phyloP scores from a whole-genome alignment of 768 basidiomycete genomes.

The Russula abietina region DNA sequence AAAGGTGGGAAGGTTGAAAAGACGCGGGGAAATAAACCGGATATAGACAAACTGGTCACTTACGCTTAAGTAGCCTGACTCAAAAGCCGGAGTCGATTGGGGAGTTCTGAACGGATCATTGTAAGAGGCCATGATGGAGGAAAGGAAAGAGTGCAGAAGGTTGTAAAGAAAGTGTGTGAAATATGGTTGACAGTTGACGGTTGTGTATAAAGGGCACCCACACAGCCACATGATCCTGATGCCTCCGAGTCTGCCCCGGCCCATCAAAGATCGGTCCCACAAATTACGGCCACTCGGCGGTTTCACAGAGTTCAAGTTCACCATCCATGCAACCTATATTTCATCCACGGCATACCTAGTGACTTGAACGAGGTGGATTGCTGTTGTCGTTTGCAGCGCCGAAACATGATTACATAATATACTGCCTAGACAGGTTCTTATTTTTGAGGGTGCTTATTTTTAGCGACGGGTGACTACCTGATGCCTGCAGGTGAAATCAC shows the following conservation, averaged over 20 bases:
- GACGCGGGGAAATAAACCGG: background rate
- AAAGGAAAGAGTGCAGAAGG: background rate
- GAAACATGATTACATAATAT: background rate
- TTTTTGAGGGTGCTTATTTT: too few species aligned
- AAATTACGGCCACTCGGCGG: background rate
- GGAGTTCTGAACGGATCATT: constrained; percentile 19
- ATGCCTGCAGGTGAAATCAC: too few species aligned
- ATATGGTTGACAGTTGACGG: background rate
- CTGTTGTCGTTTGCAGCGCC: background rate
- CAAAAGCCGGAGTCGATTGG: background rate
- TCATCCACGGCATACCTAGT: background rate
- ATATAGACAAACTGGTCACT: background rate
- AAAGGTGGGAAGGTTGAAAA: background rate
- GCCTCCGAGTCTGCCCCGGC: too few species aligned
- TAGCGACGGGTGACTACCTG: too few species aligned
- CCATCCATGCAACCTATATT: background rate
- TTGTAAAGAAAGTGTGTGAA: background rate
- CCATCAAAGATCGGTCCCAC: too few species aligned
- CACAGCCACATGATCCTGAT: too few species aligned
- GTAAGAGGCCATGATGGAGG: background rate
- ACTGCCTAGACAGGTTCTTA: too few species aligned
- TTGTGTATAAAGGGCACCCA: too few species aligned
- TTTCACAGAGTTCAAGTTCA: background rate
- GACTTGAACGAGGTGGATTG: background rate
- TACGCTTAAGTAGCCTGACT: background rate